These are phyloP conservation scores for Castanea crenata DNA, from an alignment of 306 rosid genomes.

Conservation along the genomic window DNA sequence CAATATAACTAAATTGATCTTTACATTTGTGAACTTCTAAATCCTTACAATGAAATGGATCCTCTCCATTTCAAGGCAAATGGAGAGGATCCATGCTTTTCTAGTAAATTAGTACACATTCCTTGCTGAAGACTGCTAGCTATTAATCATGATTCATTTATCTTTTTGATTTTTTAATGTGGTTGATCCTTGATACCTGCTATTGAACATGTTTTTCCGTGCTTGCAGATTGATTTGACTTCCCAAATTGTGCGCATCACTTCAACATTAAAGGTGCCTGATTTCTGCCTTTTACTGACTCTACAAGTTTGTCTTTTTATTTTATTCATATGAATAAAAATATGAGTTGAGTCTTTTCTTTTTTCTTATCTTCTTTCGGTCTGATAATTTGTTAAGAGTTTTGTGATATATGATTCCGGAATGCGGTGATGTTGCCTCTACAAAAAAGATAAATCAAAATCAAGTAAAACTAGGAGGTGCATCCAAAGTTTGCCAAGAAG, in stretches of 20 bases:
- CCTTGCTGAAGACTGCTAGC: background rate
- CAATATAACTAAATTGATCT: too few relatives aligned
- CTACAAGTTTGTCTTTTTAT: background rate
- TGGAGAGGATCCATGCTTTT: too few relatives aligned
- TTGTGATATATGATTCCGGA: conserved; percentile 10
- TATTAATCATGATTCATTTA: background rate
- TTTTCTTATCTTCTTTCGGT: background rate
- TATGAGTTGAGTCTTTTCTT: background rate
- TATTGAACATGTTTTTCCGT: conserved; percentile 10
- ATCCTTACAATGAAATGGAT: too few relatives aligned
- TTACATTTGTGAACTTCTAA: too few relatives aligned
- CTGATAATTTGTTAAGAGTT: background rate
- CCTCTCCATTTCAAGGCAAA: too few relatives aligned
- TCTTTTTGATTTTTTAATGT: background rate
- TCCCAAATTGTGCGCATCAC: conserved; percentile 81
- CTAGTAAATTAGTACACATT: background rate
- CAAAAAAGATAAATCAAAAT: background rate
- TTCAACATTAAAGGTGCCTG: conserved; percentile 72
- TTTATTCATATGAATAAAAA: background rate
- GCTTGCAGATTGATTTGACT: conserved; percentile 80
- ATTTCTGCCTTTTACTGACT: background rate
- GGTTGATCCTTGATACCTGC: background rate
- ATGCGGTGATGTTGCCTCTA: background rate
- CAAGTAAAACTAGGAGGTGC: background rate
- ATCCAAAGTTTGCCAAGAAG: background rate